phyloP scores from a whole-genome alignment of 1,284 basidiomycete genomes.

The Cutaneotrichosporon sp. region DNA sequence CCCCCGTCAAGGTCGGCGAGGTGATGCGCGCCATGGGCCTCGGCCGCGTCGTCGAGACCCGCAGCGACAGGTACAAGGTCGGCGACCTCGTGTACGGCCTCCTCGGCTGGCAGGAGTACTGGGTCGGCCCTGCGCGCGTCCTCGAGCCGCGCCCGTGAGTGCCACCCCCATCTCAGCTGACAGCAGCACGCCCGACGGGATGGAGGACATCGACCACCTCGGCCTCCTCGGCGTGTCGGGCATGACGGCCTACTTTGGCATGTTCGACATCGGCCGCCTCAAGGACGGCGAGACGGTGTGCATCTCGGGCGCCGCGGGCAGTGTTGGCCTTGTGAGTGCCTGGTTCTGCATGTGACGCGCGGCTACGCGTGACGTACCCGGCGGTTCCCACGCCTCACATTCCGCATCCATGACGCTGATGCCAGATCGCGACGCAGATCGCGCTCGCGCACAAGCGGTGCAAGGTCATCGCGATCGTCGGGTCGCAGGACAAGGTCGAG shows the following conservation, averaged over 20 bases:
- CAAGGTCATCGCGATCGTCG: conserved; percentile 81
- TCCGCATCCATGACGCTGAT: not conserved
- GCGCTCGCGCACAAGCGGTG: conserved; percentile 57
- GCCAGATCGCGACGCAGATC: conserved; percentile 68
- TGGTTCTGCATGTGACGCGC: not conserved
- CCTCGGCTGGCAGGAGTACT: conserved; percentile 77
- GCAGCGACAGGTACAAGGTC: conserved; percentile 57
- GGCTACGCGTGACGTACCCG: not conserved
- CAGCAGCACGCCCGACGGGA: conserved; percentile 60
- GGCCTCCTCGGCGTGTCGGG: conserved; percentile 73
- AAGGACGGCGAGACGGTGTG: conserved; percentile 80
- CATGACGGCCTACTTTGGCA: conserved; percentile 84
- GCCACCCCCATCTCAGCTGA: not conserved
- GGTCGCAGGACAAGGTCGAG: conserved; percentile 73
- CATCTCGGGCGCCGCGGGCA: conserved; percentile 86
- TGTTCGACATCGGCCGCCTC: conserved; percentile 73
- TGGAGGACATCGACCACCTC: conserved; percentile 69
- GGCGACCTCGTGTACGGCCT: conserved; percentile 63
- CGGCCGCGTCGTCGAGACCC: conserved; percentile 67
- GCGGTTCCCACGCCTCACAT: not conserved
- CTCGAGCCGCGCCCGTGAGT: conserved; percentile 61
- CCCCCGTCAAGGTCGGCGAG: conserved; percentile 73
- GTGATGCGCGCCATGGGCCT: conserved; percentile 73
- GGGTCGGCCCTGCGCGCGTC: conserved; percentile 61
- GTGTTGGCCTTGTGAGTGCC: conserved; percentile 61